These are phyloP conservation scores for Sugiyamaella novakii DNA, from an alignment of 1,139 yeast genomes.

Conservation along the genomic window DNA sequence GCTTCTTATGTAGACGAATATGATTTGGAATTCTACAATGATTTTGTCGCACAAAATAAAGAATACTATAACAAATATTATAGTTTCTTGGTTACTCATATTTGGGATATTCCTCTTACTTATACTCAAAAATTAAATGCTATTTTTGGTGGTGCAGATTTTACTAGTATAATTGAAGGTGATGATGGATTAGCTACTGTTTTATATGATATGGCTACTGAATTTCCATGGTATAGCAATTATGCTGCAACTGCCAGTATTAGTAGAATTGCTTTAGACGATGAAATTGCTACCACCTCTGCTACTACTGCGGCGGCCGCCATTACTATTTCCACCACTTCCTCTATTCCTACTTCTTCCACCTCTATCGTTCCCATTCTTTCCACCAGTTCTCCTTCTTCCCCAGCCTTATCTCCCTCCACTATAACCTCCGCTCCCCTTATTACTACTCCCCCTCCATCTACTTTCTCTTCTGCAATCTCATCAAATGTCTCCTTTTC, in stretches of 20 bases:
- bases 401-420: neutral
- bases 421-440: neutral
- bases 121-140: slow-evolving; percentile 25
- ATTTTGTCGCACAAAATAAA: slow-evolving; percentile 13
- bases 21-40: slow-evolving; percentile 21
- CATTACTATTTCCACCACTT: neutral
- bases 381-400: slow-evolving; percentile 3
- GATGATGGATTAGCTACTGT: slow-evolving; percentile 26
- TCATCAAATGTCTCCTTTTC: neutral
- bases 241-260: slow-evolving; percentile 23
- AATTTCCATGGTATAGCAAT: slow-evolving; percentile 27
- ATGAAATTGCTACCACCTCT: slow-evolving; percentile 10
- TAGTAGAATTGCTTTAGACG: slow-evolving; percentile 7
- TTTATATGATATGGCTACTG: slow-evolving; percentile 25
- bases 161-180: slow-evolving; percentile 19
- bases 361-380: neutral
- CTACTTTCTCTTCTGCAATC: neutral
- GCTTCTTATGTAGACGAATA: slow-evolving; percentile 12
- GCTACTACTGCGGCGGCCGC: slow-evolving; percentile 1
- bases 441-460: neutral
- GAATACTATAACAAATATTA: slow-evolving; percentile 22
- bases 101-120: slow-evolving; percentile 22
- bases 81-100: slow-evolving; percentile 24
- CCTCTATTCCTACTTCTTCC: neutral
- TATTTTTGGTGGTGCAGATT: slow-evolving; percentile 26